Conservation (phyloP, 208 protist genomes). For the Acanthamoeba lenticulata region DNA sequence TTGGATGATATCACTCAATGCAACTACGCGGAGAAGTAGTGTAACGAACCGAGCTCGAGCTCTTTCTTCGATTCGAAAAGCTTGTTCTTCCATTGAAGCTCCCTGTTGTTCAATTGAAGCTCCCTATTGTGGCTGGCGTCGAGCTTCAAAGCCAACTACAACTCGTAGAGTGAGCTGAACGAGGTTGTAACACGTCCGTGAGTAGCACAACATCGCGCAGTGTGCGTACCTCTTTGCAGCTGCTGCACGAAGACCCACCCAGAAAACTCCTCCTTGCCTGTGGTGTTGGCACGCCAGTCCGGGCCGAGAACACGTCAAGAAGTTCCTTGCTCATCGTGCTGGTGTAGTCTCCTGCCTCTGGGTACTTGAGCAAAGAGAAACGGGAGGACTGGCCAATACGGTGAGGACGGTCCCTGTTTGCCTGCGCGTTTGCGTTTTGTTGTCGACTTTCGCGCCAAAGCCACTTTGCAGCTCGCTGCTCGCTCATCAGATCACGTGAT, state of each 20-base stretch:
- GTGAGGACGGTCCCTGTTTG: too few relatives aligned
- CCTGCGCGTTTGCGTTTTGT: too few relatives aligned
- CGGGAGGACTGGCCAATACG: too few relatives aligned
- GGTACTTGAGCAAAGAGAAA: too few relatives aligned
- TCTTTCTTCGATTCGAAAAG: not conserved
- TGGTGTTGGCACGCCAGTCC: too few relatives aligned
- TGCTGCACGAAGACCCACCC: not conserved
- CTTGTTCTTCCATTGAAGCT: too few relatives aligned
- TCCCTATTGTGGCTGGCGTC: not conserved
- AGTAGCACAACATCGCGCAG: not conserved
- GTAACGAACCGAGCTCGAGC: not conserved
- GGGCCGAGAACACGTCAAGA: too few relatives aligned
- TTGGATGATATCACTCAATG: not conserved
- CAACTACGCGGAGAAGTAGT: not conserved
- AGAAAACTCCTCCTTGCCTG: not conserved
- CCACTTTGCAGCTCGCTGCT: too few relatives aligned
- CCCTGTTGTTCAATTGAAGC: not conserved
- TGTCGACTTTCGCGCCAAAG: too few relatives aligned
- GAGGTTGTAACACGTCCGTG: not conserved
- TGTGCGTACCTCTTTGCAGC: not conserved
- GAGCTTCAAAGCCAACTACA: not conserved
- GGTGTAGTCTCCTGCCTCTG: too few relatives aligned
- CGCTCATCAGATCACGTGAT: too few relatives aligned
- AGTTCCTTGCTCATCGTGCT: too few relatives aligned
- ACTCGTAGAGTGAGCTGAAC: not conserved